Conservation (phyloP, 106 monocot genomes). For the Gastrodia elata region DNA sequence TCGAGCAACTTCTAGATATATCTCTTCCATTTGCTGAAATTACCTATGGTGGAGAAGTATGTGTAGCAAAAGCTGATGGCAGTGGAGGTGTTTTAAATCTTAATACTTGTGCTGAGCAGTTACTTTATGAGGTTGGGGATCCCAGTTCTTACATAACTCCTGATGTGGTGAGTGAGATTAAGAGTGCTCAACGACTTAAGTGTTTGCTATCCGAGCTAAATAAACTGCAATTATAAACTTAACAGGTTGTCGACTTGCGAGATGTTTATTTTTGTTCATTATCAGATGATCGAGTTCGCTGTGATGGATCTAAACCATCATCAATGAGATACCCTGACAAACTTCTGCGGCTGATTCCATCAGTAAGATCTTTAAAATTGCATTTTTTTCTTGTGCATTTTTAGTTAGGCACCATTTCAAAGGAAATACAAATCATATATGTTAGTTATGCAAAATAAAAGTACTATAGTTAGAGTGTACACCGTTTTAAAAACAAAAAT, state of each 20-base stretch:
- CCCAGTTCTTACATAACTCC: constrained; percentile 81
- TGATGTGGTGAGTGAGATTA: constrained; percentile 62
- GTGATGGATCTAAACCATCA: constrained; percentile 67
- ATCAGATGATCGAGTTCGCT: constrained; percentile 55
- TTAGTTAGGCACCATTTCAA: no score
- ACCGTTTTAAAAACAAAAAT: no score
- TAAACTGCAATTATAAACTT: constrained; percentile 8
- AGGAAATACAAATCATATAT: no score
- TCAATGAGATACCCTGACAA: constrained; percentile 37
- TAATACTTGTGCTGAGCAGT: constrained; percentile 84
- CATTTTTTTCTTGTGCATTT: no score
- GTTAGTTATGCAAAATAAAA: no score
- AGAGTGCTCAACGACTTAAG: not conserved
- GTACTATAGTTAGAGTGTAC: no score
- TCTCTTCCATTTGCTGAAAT: constrained; percentile 98
- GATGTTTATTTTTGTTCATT: constrained; percentile 58
- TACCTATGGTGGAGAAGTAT: constrained; percentile 56
- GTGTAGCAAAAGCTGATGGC: constrained; percentile 63
- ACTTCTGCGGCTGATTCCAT: constrained; percentile 66
- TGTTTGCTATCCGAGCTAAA: not conserved
- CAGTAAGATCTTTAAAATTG: constrained; percentile 32
- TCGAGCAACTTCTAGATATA: constrained; percentile 75
- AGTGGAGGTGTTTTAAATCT: constrained; percentile 72
- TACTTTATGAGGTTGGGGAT: constrained; percentile 96
- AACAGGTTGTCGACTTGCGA: constrained; percentile 66